Conservation (phyloP, 306 rosid species). For the Fragaria nilgerrensis region DNA sequence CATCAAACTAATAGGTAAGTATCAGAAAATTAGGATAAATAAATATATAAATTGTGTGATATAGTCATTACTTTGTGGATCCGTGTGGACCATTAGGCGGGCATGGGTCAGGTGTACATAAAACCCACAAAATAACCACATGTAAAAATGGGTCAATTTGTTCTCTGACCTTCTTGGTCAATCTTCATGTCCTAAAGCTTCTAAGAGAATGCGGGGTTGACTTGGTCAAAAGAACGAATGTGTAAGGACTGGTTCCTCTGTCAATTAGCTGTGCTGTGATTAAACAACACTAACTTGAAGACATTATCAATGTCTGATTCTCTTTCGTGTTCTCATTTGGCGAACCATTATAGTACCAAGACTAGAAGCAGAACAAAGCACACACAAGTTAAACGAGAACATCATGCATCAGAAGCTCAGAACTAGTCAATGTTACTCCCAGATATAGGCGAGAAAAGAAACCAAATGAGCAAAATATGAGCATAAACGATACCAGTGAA, state of each 20-base stretch:
- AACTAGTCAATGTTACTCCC: not conserved
- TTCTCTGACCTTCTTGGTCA: not conserved
- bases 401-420: not conserved
- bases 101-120: not conserved
- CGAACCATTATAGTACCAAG: not conserved
- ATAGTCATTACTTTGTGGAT: not conserved
- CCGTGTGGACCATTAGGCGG: not conserved
- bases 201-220: not conserved
- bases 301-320: not conserved
- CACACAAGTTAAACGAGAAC: not conserved
- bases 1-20: not conserved
- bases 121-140: too few species aligned
- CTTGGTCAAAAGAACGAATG: constrained; percentile 4
- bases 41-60: not conserved
- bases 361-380: not conserved
- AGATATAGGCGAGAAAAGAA: not conserved
- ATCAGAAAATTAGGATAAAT: too few species aligned
- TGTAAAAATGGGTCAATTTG: too few species aligned
- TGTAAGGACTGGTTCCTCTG: not conserved
- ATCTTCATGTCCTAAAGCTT: not conserved
- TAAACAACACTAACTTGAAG: not conserved
- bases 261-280: not conserved
- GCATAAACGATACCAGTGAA: not conserved
- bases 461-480: not conserved
- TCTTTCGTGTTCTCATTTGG: not conserved